Evolutionary conservation across 371 early-diverging fungal species (phyloP).

Genomic region (Mortierella sp.): DNA sequence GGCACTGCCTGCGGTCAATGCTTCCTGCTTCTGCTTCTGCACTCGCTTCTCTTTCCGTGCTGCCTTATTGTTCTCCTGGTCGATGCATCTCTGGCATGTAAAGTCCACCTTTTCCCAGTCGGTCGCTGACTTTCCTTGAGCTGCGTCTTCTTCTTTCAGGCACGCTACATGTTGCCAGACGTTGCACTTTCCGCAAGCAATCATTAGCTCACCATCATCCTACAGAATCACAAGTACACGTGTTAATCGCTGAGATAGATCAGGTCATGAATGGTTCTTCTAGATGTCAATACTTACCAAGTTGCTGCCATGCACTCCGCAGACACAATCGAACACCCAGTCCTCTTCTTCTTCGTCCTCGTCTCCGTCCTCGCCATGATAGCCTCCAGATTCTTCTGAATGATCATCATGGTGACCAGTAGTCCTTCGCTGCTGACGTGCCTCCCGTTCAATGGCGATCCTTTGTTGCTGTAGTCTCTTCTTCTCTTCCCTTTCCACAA

Average conservation of each 20-base stretch:
- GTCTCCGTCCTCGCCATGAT: slow-evolving; percentile 1
- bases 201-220: slow-evolving; percentile 82
- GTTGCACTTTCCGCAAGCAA: slow-evolving; percentile 75
- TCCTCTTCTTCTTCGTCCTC: slow-evolving; percentile 59
- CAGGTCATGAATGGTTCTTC: not conserved
- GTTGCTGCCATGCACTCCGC: slow-evolving; percentile 66
- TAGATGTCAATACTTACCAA: slow-evolving; percentile 51
- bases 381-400: slow-evolving; percentile 21
- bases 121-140: slow-evolving; percentile 36
- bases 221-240: slow-evolving; percentile 21
- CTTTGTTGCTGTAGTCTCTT: slow-evolving; percentile 31
- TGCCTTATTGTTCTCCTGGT: slow-evolving; percentile 27
- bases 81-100: slow-evolving; percentile 58
- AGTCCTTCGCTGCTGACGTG: slow-evolving; percentile 32
- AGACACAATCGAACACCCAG: slow-evolving; percentile 69
- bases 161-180: slow-evolving; percentile 81
- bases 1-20: slow-evolving; percentile 9
- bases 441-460: slow-evolving; percentile 53
- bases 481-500: slow-evolving; percentile 56
- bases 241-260: not conserved
- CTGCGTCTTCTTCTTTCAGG: slow-evolving; percentile 60
- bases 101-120: slow-evolving; percentile 57
- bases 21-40: slow-evolving; percentile 30
- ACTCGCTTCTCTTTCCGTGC: slow-evolving; percentile 33
- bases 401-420: slow-evolving; percentile 25